Conservation (phyloP, 257 asterid species). For the Solanum chmielewskii region DNA sequence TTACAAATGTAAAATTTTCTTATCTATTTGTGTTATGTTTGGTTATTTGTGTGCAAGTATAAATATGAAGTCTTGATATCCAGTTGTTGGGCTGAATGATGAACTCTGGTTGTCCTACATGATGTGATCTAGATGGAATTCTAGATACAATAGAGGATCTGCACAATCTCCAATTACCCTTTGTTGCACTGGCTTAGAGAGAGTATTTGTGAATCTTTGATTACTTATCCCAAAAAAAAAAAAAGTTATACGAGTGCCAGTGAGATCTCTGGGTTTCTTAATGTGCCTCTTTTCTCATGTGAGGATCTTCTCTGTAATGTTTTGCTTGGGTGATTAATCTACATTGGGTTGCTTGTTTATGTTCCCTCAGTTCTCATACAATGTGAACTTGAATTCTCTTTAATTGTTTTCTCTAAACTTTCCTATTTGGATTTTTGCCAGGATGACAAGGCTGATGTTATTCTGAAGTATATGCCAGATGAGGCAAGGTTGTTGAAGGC, state of each 20-base stretch:
- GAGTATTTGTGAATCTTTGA: not conserved
- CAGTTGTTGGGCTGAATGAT: not conserved
- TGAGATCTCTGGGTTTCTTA: not conserved
- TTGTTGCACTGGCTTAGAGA: not conserved
- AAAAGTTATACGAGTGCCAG: not conserved
- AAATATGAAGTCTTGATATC: not conserved
- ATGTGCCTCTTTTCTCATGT: not conserved
- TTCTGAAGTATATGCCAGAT: slow-evolving; percentile 83
- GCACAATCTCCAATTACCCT: not conserved
- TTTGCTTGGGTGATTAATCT: not conserved
- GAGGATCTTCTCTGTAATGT: not conserved
- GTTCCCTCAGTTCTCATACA: not conserved
- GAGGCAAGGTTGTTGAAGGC: slow-evolving; percentile 94
- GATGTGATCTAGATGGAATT: not conserved
- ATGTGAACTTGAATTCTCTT: not conserved
- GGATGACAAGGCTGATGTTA: slow-evolving; percentile 97
- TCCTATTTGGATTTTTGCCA: slow-evolving; percentile 2
- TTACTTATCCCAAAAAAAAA: not conserved
- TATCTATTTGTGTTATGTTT: not conserved
- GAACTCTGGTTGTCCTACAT: not conserved
- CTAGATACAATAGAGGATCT: not conserved
- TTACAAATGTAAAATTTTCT: not conserved
- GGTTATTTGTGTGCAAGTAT: not conserved
- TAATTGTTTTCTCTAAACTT: not conserved
- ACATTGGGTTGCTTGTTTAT: not conserved